Conservation (phyloP, 208 protist species). For the Angomonas ambiguus region DNA sequence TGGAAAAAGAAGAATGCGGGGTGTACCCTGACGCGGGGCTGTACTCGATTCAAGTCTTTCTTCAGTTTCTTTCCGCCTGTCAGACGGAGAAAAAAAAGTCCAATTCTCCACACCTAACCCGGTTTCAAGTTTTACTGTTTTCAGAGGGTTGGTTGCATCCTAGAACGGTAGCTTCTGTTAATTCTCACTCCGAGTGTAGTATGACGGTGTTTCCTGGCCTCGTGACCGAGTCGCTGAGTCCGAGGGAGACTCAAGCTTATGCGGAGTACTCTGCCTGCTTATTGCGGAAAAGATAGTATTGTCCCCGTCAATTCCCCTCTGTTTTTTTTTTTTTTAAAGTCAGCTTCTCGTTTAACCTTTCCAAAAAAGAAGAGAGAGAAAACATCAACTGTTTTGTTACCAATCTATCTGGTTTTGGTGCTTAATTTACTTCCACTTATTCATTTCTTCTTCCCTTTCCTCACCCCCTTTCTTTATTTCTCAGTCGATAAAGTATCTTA, state of each 20-base stretch:
- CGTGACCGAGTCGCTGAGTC: neutral
- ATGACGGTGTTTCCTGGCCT: slow-evolving; percentile 6
- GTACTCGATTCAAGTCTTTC: slow-evolving; percentile 49
- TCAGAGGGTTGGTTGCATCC: slow-evolving; percentile 64
- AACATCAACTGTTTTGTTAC: no score
- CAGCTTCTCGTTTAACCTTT: no score
- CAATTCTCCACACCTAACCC: neutral
- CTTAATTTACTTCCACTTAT: no score
- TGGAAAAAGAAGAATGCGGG: slow-evolving; percentile 16
- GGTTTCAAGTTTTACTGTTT: slow-evolving; percentile 27
- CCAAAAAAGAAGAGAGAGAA: no score
- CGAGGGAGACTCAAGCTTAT: neutral
- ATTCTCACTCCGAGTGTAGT: neutral
- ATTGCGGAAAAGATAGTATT: neutral
- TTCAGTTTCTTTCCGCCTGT: slow-evolving; percentile 24
- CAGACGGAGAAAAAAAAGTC: neutral
- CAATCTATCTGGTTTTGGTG: no score
- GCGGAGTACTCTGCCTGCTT: slow-evolving; percentile 6
- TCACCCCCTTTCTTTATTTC: neutral
- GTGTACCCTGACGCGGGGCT: slow-evolving; percentile 57
- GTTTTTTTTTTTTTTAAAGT: slow-evolving; percentile 14
- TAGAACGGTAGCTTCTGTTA: slow-evolving; percentile 34
- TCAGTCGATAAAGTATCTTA: neutral
- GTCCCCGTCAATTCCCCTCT: neutral
- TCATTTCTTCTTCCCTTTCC: slow-evolving; percentile 8